Evolutionary conservation across 2,329 filamentous ascomycete species (phyloP).

Genomic region (Cladophialophora psammophila): DNA sequence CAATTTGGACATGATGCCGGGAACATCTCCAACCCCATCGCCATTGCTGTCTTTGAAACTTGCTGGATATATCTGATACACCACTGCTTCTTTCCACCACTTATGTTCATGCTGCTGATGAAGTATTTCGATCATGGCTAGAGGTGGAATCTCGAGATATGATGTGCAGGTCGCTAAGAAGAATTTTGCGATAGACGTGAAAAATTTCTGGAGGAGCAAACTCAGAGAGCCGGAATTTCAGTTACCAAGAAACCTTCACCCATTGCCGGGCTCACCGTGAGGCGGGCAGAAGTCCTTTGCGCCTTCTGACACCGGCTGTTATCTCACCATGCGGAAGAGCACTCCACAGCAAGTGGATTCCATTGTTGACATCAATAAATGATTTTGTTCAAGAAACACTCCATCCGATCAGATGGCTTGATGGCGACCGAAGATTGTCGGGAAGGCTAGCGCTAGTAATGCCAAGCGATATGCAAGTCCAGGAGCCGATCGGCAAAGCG

Average conservation of each 20-base stretch:
- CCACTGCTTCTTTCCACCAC: constrained; percentile 69
- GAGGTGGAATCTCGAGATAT: too few relatives aligned
- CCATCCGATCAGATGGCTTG: constrained; percentile 1
- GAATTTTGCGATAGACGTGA: background rate
- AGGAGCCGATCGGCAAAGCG: constrained; percentile 1
- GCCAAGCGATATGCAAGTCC: background rate
- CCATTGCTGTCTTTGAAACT: constrained; percentile 66
- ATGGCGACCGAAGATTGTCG: background rate
- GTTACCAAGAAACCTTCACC: background rate
- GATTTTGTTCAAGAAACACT: background rate
- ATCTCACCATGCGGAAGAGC: background rate
- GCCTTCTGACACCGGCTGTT: background rate
- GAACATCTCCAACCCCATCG: constrained; percentile 68
- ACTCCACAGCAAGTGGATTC: background rate
- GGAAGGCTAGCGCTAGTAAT: background rate
- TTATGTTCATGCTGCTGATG: constrained; percentile 15
- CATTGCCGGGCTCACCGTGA: background rate
- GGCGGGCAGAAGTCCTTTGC: background rate
- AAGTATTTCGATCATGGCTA: background rate
- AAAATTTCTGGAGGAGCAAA: background rate
- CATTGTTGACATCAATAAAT: background rate
- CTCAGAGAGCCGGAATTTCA: background rate
- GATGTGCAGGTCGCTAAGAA: too few relatives aligned
- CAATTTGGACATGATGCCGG: constrained; percentile 68
- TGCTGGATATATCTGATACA: constrained; percentile 69